Evolutionary conservation across 176 grass and related monocot genomes (phyloP), one percentile per base, ranked within the genome.

Genomic region (Alloteropsis semialata): DNA sequence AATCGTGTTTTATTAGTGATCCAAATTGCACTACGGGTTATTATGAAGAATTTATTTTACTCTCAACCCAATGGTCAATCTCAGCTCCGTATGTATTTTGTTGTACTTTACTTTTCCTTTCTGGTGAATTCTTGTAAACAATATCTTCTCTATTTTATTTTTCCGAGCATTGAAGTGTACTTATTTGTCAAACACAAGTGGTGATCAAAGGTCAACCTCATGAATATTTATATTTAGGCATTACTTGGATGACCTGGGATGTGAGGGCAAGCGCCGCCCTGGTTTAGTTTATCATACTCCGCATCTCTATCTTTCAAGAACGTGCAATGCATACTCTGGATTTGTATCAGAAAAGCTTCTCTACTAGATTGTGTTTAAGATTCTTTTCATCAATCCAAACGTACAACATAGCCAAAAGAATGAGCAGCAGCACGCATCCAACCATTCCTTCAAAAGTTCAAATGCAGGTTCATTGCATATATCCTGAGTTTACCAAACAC

Each of bases 321-420:
- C n/a, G n/a, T n/a, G n/a, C n/a, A n/a, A n/a, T n/a, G n/a, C 1
- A 3, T 2, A 57, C 55, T 57, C 55, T 57, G 22, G 6, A 57
- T 57, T 56, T 57, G 3, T 14, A 27, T 44, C 39, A 27, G 42
- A 71, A 48, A 42, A 71, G 42, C 24, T 29, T 16, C 62, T 57
- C 48, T 24, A 34, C 19, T 84, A 68, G 82, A 77, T 84, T 68
- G 48, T n/a, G 27, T 58, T 68, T 27, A 77, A 68, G 73, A 84
- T 84, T 57, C 62, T 58, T 6, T 17, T 33, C 61, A 57, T 77
- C 37, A 38, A 68, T 68, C 49, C 27, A 77, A 44, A 30, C 19
- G 4, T 33, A 43, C 25, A 58, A 29, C 24, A 11, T n/a, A 57
- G 42, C 36, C 6, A 59, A 43, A 27, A 42, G 4, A 38, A 44